Evolutionary conservation across 495 filamentous ascomycete species (phyloP).

Genomic region (Glonium stellatum): DNA sequence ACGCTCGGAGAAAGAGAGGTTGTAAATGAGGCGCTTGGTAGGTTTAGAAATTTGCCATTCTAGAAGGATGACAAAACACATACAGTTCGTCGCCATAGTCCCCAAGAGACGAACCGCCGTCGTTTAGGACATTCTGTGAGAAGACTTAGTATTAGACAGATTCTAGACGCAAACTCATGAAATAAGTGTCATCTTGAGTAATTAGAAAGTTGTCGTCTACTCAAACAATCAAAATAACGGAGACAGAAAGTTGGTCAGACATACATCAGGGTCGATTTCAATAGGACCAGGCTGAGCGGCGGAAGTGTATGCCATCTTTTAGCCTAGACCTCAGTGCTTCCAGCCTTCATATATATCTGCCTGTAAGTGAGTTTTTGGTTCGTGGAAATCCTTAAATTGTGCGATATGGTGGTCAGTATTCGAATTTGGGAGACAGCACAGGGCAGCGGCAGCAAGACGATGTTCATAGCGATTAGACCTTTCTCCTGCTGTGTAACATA

Average conservation of each 20-base stretch:
- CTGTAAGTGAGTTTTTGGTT: too few species aligned
- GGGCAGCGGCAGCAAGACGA: background rate
- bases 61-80: background rate
- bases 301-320: background rate
- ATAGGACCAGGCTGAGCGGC: background rate
- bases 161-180: background rate
- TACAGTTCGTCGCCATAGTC: constrained; percentile 23
- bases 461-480: background rate
- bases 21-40: constrained; percentile 16
- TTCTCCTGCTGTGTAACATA: background rate
- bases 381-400: background rate
- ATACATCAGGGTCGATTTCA: constrained; percentile 18
- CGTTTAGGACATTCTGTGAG: constrained; percentile 7
- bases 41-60: background rate
- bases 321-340: background rate
- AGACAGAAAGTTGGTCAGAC: background rate
- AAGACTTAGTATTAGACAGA: background rate
- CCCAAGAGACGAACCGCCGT: constrained; percentile 15
- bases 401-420: background rate
- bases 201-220: background rate
- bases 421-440: background rate
- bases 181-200: background rate
- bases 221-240: background rate
- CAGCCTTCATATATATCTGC: background rate
- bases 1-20: constrained; percentile 13